Base-by-base conservation (phyloP, 441 rosid species). In the Eutrema salsugineum region DNA sequence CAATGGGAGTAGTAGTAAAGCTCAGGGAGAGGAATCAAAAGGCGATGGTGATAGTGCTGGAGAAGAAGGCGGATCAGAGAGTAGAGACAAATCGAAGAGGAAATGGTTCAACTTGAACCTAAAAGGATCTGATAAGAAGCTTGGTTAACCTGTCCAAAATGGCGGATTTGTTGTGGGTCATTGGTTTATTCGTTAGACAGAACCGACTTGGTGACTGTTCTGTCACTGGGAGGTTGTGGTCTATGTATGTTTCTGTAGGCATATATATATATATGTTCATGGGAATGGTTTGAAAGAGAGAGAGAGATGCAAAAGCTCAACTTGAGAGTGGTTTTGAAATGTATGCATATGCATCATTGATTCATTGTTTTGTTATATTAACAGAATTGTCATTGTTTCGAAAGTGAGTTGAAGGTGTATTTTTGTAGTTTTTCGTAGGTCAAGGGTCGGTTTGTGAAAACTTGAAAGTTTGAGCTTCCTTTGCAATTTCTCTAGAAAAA, bases 31-130 rank as follows among this genome's bases (percentile, higher is more conserved):
- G 8, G 95, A 90, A 70, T 65, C 80, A 14, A 88, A 77, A 79
- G 71, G 55, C 0, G 98, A 83, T 48, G 79, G 56, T 1, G 98
- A 81, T 60, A 85, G 91, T 68, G 87, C 90, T 0, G 80, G 69
- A 28, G 98, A 90, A 80, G 97, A 89, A 27, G 93, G 88, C 20
- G 83, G 81, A 67, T 66, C 85, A 15, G 98, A 94, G 28, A 91
- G 96, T 19, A 88, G 83, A 83, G 99, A 94, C 60, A 94, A 89
- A 78, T 77, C 99, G n/a, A 94, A 82, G 72, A 92, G 88, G 89
- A 94, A 87, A 85, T 94, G 99, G 99, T 94, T 92, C 80, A 94
- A 88, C 80, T 85, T 94, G 82, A 92, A 88, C 81, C 77, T 90
- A 15, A 89, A 81, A 71, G 91, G 93, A 57, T 86, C 97, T 12